Percentiles rank a stretch among this genome's conserved stretches.
phyloP scores from a whole-genome alignment of 1,284 basidiomycete species.

The Leccinum subrobustum region DNA sequence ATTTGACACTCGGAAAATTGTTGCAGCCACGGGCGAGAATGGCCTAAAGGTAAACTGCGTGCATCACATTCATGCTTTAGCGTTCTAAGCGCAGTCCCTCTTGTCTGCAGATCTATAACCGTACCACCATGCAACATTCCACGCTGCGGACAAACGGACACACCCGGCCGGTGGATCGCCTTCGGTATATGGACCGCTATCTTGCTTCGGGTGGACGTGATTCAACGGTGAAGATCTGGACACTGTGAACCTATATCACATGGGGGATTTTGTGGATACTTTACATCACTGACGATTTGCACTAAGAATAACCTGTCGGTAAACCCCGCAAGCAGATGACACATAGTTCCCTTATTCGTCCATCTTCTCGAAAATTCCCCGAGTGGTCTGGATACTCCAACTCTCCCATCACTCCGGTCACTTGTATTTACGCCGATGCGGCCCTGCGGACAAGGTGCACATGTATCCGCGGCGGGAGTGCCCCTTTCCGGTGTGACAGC shows the following conservation, averaged over 20 bases:
- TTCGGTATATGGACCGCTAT: conserved; percentile 97
- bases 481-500: neutral
- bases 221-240: conserved; percentile 92
- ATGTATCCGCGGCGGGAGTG: neutral
- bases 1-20: conserved; percentile 93
- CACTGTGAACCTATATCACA: conserved; percentile 56
- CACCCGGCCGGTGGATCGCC: conserved; percentile 82
- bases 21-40: conserved; percentile 93
- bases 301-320: conserved; percentile 21
- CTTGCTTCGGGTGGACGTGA: conserved; percentile 90
- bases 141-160: conserved; percentile 89
- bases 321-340: conserved; percentile 18
- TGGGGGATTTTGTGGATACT: conserved; percentile 17
- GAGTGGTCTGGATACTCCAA: neutral
- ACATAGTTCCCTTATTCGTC: too few relatives aligned
- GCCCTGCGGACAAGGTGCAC: neutral
- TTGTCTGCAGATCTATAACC: conserved; percentile 80
- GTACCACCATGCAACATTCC: conserved; percentile 89
- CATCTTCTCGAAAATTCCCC: neutral
- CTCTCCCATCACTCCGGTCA: too few relatives aligned
- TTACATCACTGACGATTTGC: conserved; percentile 8
- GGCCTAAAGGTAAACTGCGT: conserved; percentile 72
- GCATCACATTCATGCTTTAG: neutral
- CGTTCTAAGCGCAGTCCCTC: conserved; percentile 1
- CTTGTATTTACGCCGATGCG: neutral